Percentiles rank a stretch among this genome's conserved stretches.
phyloP scores from a whole-genome alignment of 441 rosid species.

The Pelargonium cotyledonis region DNA sequence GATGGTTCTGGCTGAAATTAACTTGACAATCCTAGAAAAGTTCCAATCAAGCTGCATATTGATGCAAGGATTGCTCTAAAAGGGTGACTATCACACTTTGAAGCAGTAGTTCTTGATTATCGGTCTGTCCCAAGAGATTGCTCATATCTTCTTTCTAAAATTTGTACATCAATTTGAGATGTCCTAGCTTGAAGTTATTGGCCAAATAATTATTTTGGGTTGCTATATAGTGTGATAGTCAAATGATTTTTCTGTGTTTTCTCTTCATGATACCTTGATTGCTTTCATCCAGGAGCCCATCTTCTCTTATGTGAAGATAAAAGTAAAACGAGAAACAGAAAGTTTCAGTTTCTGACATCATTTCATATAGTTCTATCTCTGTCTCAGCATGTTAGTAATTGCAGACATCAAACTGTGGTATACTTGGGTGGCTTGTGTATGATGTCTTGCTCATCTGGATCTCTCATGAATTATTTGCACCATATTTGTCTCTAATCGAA shows the following conservation, averaged over 20 bases:
- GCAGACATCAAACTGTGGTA: background rate
- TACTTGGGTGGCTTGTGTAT: background rate
- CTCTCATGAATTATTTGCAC: slow-evolving; percentile 2
- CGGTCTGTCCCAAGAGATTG: background rate
- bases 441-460: background rate
- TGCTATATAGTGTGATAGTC: background rate
- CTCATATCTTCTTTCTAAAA: background rate
- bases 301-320: background rate
- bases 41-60: background rate
- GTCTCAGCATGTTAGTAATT: background rate
- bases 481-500: background rate
- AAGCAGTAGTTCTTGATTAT: background rate
- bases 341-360: background rate
- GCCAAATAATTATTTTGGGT: background rate
- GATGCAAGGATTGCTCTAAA: background rate
- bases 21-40: background rate
- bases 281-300: slow-evolving; percentile 1
- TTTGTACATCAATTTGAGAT: background rate
- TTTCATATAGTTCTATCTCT: background rate
- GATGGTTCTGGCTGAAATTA: background rate
- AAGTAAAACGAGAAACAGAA: background rate
- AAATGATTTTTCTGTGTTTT: background rate
- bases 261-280: background rate
- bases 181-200: background rate
- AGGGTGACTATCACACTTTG: background rate